Evolutionary conservation across 257 asterid genomes (phyloP).

Genomic region (Capsicum pubescens): DNA sequence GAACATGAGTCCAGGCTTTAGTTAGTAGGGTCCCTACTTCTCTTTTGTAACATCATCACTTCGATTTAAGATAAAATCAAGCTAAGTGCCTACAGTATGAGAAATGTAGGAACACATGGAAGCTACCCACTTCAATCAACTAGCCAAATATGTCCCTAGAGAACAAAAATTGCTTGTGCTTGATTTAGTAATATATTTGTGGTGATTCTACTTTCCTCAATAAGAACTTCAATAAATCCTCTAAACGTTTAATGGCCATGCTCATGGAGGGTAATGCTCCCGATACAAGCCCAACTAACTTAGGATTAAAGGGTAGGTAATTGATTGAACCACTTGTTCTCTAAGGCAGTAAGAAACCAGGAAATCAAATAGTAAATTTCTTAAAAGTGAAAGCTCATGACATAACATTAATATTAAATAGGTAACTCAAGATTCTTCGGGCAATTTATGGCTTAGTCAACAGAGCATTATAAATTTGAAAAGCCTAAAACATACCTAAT

Average conservation of each 20-base stretch:
- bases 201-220: neutral
- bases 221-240: neutral
- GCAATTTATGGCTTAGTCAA: neutral
- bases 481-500: neutral
- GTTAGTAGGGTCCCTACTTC: neutral
- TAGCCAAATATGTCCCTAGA: neutral
- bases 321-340: constrained; percentile 1
- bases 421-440: neutral
- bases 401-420: neutral
- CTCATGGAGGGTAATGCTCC: neutral
- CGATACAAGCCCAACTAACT: neutral
- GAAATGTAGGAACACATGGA: neutral
- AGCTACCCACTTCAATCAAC: constrained; percentile 1
- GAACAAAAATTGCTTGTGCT: neutral
- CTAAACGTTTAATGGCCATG: neutral
- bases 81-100: neutral
- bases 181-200: neutral
- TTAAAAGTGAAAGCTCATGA: neutral
- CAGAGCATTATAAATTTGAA: neutral
- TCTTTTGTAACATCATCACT: neutral
- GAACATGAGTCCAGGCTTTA: neutral
- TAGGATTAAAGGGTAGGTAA: constrained; percentile 1
- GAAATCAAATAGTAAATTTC: neutral
- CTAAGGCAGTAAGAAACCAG: neutral
- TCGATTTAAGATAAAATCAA: neutral